Evolutionary conservation across 23 red algal species (phyloP).

Genomic region (Agarophyton chilense): DNA sequence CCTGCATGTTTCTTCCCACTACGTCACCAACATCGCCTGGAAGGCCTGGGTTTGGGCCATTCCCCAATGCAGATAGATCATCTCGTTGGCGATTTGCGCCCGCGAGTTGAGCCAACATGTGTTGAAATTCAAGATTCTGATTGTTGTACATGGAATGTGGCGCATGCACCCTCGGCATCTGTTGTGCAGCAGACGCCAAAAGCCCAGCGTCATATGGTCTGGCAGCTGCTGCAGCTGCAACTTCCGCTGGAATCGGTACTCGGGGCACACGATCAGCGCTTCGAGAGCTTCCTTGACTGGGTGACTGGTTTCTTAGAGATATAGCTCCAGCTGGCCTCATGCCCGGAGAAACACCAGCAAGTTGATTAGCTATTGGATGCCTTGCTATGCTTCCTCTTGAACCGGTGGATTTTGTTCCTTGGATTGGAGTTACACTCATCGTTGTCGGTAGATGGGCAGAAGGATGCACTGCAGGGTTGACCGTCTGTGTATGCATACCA

Average conservation of each 20-base stretch:
- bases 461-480: neutral
- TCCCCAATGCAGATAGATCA: neutral
- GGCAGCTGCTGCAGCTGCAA: neutral
- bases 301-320: neutral
- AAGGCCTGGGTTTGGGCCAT: neutral
- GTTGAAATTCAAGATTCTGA: neutral
- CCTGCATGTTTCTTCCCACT: neutral
- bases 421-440: neutral
- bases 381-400: slow-evolving; percentile 2
- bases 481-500: neutral
- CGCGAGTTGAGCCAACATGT: neutral
- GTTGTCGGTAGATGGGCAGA: neutral
- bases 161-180: neutral
- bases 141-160: neutral
- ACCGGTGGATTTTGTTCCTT: slow-evolving; percentile 1
- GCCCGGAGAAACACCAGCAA: neutral
- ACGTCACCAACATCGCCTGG: neutral
- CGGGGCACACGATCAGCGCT: neutral
- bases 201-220: neutral
- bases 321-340: neutral
- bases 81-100: neutral
- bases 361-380: neutral
- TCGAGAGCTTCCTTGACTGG: neutral
- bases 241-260: neutral
- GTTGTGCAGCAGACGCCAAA: neutral